Evolutionary conservation across 345 rosid species (phyloP).

Genomic region (Hibiscus syriacus): DNA sequence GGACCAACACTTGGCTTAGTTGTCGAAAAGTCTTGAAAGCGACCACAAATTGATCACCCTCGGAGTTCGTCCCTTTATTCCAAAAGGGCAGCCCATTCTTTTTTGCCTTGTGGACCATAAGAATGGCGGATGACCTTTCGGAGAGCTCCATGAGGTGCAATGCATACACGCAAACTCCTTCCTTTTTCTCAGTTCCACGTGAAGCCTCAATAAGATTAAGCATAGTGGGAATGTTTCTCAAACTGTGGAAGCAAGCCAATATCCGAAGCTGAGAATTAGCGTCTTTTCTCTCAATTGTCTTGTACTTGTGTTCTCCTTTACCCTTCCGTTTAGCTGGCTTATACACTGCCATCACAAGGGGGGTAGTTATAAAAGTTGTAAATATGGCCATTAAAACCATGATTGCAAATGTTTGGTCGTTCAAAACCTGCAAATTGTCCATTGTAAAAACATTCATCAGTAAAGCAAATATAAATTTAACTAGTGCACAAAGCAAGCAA

Average conservation of each 20-base stretch:
- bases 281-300: slow-evolving; percentile 39
- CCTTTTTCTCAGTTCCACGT: slow-evolving; percentile 44
- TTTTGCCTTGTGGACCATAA: slow-evolving; percentile 63
- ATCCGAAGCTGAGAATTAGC: slow-evolving; percentile 43
- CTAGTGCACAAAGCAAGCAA: no score
- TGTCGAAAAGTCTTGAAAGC: slow-evolving; percentile 67
- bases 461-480: no score
- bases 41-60: slow-evolving; percentile 35
- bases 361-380: slow-evolving; percentile 68
- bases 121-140: slow-evolving; percentile 57
- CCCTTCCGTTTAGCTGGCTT: slow-evolving; percentile 48
- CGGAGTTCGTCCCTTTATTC: slow-evolving; percentile 28
- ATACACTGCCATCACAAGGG: slow-evolving; percentile 54
- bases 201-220: slow-evolving; percentile 70
- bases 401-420: slow-evolving; percentile 53
- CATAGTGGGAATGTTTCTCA: slow-evolving; percentile 43
- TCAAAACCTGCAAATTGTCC: slow-evolving; percentile 32
- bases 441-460: not conserved
- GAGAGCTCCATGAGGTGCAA: slow-evolving; percentile 51
- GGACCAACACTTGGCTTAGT: slow-evolving; percentile 44
- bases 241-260: slow-evolving; percentile 55
- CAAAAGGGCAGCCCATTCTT: slow-evolving; percentile 60
- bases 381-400: slow-evolving; percentile 59
- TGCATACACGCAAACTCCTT: slow-evolving; percentile 48
- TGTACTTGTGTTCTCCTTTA: slow-evolving; percentile 34